Conservation (phyloP, 306 rosid species). For the Parietaria judaica region DNA sequence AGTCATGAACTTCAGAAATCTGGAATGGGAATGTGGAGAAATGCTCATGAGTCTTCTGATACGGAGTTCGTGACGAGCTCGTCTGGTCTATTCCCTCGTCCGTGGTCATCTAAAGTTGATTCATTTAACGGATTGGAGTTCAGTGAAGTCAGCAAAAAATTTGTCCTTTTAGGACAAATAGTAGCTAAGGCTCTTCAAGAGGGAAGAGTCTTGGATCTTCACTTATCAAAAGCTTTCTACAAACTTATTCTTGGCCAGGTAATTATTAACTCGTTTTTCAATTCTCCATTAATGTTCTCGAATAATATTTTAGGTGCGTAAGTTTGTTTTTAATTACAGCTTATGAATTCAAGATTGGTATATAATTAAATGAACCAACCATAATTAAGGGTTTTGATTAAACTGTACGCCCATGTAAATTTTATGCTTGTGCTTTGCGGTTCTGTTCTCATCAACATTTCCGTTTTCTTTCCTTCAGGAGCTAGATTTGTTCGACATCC, state of each 20-base stretch:
- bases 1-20: conserved; percentile 81
- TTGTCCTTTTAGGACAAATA: conserved; percentile 77
- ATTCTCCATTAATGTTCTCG: not conserved
- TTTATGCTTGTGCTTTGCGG: conserved; percentile 7
- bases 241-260: conserved; percentile 90
- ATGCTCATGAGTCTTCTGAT: conserved; percentile 38
- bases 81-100: conserved; percentile 81
- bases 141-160: conserved; percentile 56
- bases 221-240: conserved; percentile 86
- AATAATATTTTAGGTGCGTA: too few relatives aligned
- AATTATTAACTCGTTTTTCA: conserved; percentile 13
- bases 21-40: conserved; percentile 91
- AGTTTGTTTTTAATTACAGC: too few relatives aligned
- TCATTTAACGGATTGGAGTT: conserved; percentile 37
- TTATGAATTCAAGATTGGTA: too few relatives aligned
- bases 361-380: too few relatives aligned
- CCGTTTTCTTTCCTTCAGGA: conserved; percentile 36
- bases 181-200: conserved; percentile 91
- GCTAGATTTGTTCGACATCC: conserved; percentile 70
- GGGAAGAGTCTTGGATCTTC: conserved; percentile 88
- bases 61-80: conserved; percentile 30
- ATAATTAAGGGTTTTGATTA: too few relatives aligned
- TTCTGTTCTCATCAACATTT: conserved; percentile 12
- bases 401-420: not conserved
- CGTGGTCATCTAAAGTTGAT: conserved; percentile 51